Evolutionary conservation across 129 eudicot species (phyloP).

Genomic region (Silybum marianum): DNA sequence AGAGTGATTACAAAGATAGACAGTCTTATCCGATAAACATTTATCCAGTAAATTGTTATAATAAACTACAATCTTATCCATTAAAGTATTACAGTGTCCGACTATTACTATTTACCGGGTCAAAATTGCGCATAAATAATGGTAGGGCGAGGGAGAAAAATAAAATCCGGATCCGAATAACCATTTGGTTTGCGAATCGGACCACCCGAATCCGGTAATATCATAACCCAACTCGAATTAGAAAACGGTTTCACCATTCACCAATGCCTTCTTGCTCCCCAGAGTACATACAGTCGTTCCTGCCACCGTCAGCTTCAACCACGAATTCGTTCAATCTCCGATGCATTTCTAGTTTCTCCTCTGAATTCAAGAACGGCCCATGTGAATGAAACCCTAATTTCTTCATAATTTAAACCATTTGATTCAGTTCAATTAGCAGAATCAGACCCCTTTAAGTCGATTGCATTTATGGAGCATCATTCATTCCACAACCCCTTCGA

Average conservation of each 20-base stretch:
- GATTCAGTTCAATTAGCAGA: slow-evolving; percentile 11
- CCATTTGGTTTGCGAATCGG: background rate
- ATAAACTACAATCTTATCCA: too few relatives aligned
- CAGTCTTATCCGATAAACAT: too few relatives aligned
- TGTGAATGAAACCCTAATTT: slow-evolving; percentile 23
- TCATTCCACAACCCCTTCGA: slow-evolving; percentile 20
- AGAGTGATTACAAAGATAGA: too few relatives aligned
- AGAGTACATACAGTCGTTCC: background rate
- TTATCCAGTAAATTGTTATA: too few relatives aligned
- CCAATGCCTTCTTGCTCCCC: slow-evolving; percentile 11
- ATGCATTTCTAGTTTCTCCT: background rate
- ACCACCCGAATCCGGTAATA: background rate
- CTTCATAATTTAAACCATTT: background rate
- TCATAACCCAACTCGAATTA: background rate
- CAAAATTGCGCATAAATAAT: too few relatives aligned
- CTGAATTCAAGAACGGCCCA: background rate
- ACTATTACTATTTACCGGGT: too few relatives aligned
- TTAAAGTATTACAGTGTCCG: too few relatives aligned
- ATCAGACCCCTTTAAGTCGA: slow-evolving; percentile 14
- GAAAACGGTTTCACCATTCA: background rate
- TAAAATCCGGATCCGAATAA: too few relatives aligned
- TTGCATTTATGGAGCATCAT: slow-evolving; percentile 31
- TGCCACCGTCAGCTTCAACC: background rate
- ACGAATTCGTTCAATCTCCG: background rate
- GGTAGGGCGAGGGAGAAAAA: too few relatives aligned